These are phyloP conservation scores for Lichtheimia corymbifera DNA, from an alignment of 371 early-diverging fungal species.

Conservation along the genomic window DNA sequence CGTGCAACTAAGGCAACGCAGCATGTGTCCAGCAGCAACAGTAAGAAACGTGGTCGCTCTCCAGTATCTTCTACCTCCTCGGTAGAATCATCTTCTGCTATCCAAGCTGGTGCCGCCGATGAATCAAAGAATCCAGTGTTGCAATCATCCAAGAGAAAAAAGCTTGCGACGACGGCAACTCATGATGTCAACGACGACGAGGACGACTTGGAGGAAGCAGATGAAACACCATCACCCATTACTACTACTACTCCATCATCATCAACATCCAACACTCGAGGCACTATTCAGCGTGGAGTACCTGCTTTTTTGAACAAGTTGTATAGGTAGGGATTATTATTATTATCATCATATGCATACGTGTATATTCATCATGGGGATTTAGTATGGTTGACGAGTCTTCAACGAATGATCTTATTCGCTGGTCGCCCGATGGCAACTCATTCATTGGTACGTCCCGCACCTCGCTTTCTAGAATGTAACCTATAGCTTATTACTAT, in stretches of 20 bases:
- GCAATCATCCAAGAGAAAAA: neutral
- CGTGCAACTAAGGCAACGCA: conserved; percentile 12
- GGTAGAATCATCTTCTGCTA: neutral
- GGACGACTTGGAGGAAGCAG: neutral
- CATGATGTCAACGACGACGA: conserved; percentile 2
- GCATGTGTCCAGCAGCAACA: neutral
- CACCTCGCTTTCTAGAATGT: too few relatives aligned
- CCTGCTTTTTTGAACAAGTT: conserved; percentile 25
- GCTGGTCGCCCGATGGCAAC: conserved; percentile 75
- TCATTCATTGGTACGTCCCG: conserved; percentile 64
- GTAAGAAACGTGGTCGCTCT: conserved; percentile 16
- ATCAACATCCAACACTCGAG: neutral
- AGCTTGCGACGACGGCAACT: neutral
- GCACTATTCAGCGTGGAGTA: conserved; percentile 16
- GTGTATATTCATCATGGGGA: neutral
- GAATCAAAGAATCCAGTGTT: neutral
- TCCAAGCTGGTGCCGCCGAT: neutral
- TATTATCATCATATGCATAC: neutral
- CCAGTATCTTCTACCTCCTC: neutral
- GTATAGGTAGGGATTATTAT: conserved; percentile 17
- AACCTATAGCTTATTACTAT: too few relatives aligned
- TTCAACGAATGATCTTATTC: conserved; percentile 64
- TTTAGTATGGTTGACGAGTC: conserved; percentile 72
- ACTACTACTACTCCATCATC: conserved; percentile 1
- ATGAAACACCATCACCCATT: neutral